These are phyloP conservation scores for Ustulina deusta DNA, from an alignment of 2,329 filamentous ascomycete genomes.

Conservation along the genomic window DNA sequence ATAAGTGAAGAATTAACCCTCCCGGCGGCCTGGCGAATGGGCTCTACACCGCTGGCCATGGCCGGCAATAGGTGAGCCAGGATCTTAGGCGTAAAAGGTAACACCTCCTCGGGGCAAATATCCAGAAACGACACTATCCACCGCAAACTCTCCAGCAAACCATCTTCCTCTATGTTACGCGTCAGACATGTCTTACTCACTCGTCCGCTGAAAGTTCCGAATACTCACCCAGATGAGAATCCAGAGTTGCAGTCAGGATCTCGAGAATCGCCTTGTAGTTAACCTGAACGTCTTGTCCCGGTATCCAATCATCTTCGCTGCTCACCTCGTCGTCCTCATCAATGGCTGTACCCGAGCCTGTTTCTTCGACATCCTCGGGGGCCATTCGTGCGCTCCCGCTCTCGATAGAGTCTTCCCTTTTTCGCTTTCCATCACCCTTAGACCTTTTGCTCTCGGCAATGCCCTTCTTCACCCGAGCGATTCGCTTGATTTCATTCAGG, in stretches of 20 bases:
- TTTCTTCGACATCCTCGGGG: constrained; percentile 70
- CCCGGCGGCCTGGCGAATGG: constrained; percentile 87
- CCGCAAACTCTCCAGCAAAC: constrained; percentile 87
- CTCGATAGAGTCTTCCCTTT: constrained; percentile 77
- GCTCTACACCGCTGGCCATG: constrained; percentile 91
- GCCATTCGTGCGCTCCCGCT: constrained; percentile 70
- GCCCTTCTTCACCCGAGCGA: constrained; percentile 90
- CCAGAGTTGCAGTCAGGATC: constrained; percentile 89
- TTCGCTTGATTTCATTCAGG: constrained; percentile 92
- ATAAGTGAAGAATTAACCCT: constrained; percentile 92
- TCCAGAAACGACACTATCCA: constrained; percentile 98
- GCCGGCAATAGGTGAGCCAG: constrained; percentile 92
- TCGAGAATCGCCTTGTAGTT: constrained; percentile 92
- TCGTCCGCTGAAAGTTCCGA: constrained; percentile 15
- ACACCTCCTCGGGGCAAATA: constrained; percentile 95
- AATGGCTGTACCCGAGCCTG: constrained; percentile 66
- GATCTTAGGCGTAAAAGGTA: constrained; percentile 93
- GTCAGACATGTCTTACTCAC: constrained; percentile 35
- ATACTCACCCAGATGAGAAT: constrained; percentile 78
- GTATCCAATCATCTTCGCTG: constrained; percentile 93
- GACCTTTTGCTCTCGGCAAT: constrained; percentile 87
- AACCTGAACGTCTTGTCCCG: constrained; percentile 95
- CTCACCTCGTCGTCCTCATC: constrained; percentile 70
- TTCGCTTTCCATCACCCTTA: constrained; percentile 74
- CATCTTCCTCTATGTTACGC: constrained; percentile 79